A percentile compares a stretch with the other conserved stretches of the same genome.
Evolutionary conservation across 2,329 filamentous ascomycete genomes (phyloP).

Genomic region (Alternaria gaisen): DNA sequence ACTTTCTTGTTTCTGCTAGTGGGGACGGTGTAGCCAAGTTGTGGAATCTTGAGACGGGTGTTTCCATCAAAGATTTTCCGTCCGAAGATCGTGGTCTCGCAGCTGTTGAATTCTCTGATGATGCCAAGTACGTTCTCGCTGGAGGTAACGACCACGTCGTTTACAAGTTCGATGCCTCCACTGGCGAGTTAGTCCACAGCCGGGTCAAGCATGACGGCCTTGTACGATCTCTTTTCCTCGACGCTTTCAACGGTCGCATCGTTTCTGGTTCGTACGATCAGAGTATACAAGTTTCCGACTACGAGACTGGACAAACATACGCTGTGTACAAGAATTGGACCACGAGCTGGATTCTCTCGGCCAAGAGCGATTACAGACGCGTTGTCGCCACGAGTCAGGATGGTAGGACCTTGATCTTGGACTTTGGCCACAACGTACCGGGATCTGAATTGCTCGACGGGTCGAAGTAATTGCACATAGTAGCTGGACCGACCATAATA

Average conservation of each 20-base stretch:
- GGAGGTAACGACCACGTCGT: constrained; percentile 96
- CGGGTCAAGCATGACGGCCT: constrained; percentile 85
- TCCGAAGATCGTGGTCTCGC: constrained; percentile 93
- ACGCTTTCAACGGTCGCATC: constrained; percentile 84
- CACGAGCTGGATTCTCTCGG: constrained; percentile 93
- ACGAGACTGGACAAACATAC: constrained; percentile 78
- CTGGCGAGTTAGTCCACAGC: constrained; percentile 81
- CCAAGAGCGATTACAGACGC: constrained; percentile 93
- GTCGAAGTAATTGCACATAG: constrained; percentile 10
- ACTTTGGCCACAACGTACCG: constrained; percentile 76
- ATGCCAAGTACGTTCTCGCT: constrained; percentile 90
- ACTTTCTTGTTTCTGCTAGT: constrained; percentile 90
- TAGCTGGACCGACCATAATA: not conserved
- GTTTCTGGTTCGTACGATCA: constrained; percentile 95
- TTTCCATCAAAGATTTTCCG: constrained; percentile 87
- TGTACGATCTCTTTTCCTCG: constrained; percentile 89
- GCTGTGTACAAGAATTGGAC: constrained; percentile 95
- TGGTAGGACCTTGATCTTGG: constrained; percentile 89
- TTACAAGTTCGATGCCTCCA: constrained; percentile 94
- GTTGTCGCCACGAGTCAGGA: constrained; percentile 97
- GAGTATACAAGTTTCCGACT: constrained; percentile 93
- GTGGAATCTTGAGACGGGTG: constrained; percentile 91
- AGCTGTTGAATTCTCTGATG: constrained; percentile 94
- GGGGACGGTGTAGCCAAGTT: constrained; percentile 93
- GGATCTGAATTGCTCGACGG: constrained; percentile 60